These are phyloP conservation scores for Austroboletus rostrupii DNA, from an alignment of 1,284 basidiomycete species.

Conservation along the genomic window DNA sequence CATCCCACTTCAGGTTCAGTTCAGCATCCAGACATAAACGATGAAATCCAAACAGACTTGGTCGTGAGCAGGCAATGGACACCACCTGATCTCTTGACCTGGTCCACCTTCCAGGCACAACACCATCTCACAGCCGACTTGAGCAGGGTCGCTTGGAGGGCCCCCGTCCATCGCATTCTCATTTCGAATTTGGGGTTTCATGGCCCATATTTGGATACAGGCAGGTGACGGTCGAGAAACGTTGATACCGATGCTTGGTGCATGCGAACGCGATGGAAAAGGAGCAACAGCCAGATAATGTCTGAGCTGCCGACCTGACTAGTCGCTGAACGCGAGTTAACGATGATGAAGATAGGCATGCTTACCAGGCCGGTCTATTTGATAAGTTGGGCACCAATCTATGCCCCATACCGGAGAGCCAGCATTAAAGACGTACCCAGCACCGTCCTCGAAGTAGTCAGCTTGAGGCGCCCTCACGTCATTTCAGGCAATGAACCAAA, in stretches of 20 bases:
- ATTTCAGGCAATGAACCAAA: background rate
- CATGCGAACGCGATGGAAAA: conserved; percentile 57
- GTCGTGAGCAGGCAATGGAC: conserved; percentile 80
- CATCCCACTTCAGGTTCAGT: conserved; percentile 20
- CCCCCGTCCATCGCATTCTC: background rate
- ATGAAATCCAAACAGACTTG: conserved; percentile 6
- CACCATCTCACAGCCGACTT: conserved; percentile 68
- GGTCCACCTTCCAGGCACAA: conserved; percentile 75
- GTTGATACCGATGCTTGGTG: conserved; percentile 54
- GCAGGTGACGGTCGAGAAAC: no score
- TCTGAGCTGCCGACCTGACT: conserved; percentile 47
- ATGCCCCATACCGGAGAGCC: conserved; percentile 84
- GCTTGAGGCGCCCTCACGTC: conserved; percentile 31
- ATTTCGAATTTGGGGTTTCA: conserved; percentile 9
- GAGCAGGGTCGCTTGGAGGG: conserved; percentile 8
- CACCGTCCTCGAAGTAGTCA: conserved; percentile 34
- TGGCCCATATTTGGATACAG: conserved; percentile 71
- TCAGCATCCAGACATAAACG: background rate
- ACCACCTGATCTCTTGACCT: conserved; percentile 82
- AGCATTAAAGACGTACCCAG: conserved; percentile 70
- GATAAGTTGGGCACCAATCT: conserved; percentile 85
- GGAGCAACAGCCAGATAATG: conserved; percentile 85
- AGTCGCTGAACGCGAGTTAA: background rate
- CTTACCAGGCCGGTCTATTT: conserved; percentile 54
- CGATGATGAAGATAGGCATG: background rate